Evolutionary conservation across 2,329 filamentous ascomycete species (phyloP), one percentile per base, ranked within the genome.

Genomic region (Talaromyces atroroseus): DNA sequence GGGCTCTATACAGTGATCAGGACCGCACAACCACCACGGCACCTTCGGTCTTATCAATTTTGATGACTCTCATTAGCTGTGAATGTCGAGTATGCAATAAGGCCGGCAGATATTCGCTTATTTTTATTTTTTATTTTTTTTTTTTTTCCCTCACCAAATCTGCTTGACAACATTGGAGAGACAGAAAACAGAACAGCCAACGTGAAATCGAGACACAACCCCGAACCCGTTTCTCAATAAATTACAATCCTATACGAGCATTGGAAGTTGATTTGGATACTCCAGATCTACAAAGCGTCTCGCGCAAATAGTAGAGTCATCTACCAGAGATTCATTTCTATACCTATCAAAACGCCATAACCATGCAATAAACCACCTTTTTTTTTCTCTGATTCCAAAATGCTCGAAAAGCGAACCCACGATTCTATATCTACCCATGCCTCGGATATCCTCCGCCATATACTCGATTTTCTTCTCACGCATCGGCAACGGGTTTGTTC

Each of bases 51-150:
- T 61, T 66, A 60, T 83, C 76, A 1, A 90, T 74, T 0, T 29
- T 84, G 86, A 57, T 84, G 86, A 3, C 76, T 77, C 56, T 78
- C 72, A 63, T 88, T n/a, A n/a, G n/a, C n/a, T n/a, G n/a, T n/a
- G n/a, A n/a, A n/a, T n/a, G n/a, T n/a, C n/a, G n/a, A n/a, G n/a
- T n/a, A n/a, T n/a, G n/a, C n/a, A n/a, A 8, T 29, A 29, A 29
- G 26, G 8, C 26, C 26, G 26, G 26, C 26, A 29, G 26, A 29
- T 29, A 29, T 29, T 29, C n/a, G n/a, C n/a, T n/a, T n/a, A n/a
- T 5, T 29, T 4, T 5, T 29, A 29, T 29, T 29, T 8, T 29
- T 8, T 29, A 4, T 4, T 29, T 29, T 29, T 8, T 29, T 29
- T 29, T 29, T 5, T 29, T n/a, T n/a, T n/a, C n/a, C n/a, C n/a